Evolutionary conservation across 2,329 filamentous ascomycete species (phyloP).

Genomic region (Capronia coronata): DNA sequence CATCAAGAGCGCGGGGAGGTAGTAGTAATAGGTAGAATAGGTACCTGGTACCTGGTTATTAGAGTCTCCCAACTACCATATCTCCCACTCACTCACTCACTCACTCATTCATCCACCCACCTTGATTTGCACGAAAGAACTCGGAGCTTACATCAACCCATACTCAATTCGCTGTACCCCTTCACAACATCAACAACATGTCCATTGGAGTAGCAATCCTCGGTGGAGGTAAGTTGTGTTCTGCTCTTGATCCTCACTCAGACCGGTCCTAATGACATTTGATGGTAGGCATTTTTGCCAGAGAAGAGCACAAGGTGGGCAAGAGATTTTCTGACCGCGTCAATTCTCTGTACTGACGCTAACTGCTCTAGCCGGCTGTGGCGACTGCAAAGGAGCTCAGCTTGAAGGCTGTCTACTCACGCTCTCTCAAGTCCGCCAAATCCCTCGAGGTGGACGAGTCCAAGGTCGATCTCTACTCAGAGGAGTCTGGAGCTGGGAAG

Average conservation of each 20-base stretch:
- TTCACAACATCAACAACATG: no score
- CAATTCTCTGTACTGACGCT: constrained; percentile 3
- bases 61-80: no score
- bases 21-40: no score
- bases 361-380: constrained; percentile 43
- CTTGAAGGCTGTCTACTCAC: constrained; percentile 55
- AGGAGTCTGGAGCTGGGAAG: constrained; percentile 45
- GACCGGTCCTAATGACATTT: neutral
- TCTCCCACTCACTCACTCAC: no score
- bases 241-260: neutral
- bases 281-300: constrained; percentile 51
- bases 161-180: no score
- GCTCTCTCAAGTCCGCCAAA: constrained; percentile 50
- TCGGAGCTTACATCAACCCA: no score
- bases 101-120: no score
- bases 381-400: constrained; percentile 39
- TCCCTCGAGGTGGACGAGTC: constrained; percentile 34
- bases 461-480: constrained; percentile 50
- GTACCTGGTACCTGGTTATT: no score
- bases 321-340: constrained; percentile 2
- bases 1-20: no score
- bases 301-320: constrained; percentile 49
- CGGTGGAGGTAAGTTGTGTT: constrained; percentile 41
- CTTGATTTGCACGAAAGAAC: no score
- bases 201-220: constrained; percentile 47